Evolutionary conservation across 1,139 yeast genomes (phyloP).

Genomic region (Saccharomycopsis crataegensis): DNA sequence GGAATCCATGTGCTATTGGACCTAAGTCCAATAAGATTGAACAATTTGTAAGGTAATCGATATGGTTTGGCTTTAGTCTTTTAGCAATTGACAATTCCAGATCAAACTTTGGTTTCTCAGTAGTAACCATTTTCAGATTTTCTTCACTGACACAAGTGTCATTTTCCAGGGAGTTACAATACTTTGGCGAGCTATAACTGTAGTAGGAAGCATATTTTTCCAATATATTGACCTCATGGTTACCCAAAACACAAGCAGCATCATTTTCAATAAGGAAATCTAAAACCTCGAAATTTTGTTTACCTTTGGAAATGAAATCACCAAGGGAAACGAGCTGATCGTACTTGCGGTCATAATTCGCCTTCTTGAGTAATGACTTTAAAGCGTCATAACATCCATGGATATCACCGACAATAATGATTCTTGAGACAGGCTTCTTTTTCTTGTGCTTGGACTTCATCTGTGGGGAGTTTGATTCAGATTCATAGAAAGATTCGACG

Average conservation of each 20-base stretch:
- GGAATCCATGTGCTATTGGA: slow-evolving; percentile 40
- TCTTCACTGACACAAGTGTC: slow-evolving; percentile 9
- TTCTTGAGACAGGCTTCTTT: slow-evolving; percentile 28
- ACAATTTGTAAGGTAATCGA: slow-evolving; percentile 50
- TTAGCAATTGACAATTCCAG: slow-evolving; percentile 57
- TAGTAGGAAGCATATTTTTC: slow-evolving; percentile 55
- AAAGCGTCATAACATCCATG: slow-evolving; percentile 71
- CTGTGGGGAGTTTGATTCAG: background rate
- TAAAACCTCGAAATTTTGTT: slow-evolving; percentile 60
- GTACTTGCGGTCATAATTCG: slow-evolving; percentile 35
- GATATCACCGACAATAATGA: slow-evolving; percentile 76
- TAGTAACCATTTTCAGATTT: slow-evolving; percentile 16
- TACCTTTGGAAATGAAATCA: slow-evolving; percentile 82
- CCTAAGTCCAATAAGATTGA: slow-evolving; percentile 61
- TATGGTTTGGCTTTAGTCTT: slow-evolving; percentile 50
- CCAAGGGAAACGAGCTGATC: slow-evolving; percentile 74
- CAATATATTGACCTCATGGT: slow-evolving; percentile 70
- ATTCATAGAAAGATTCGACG: background rate
- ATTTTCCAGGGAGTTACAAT: slow-evolving; percentile 14
- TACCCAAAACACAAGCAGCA: slow-evolving; percentile 75
- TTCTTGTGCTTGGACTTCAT: background rate
- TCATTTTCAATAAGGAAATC: slow-evolving; percentile 55
- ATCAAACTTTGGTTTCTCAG: slow-evolving; percentile 33
- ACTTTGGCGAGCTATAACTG: slow-evolving; percentile 33
- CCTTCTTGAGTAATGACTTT: slow-evolving; percentile 39